phyloP scores from a whole-genome alignment of 345 rosid species.

The Murraya koenigii region DNA sequence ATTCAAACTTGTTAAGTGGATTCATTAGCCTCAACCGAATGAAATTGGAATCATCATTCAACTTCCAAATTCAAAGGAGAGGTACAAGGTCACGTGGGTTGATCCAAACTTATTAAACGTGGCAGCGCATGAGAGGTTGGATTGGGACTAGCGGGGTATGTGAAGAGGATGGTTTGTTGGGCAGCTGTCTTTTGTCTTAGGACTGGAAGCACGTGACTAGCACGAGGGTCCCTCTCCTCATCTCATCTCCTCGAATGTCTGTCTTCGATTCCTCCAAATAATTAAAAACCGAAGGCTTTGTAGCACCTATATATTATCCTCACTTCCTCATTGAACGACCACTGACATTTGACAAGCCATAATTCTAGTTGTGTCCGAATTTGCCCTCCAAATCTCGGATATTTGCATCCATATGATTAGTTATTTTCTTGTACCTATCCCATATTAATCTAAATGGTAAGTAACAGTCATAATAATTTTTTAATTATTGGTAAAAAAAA shows the following conservation, averaged over 20 bases:
- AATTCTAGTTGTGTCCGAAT: background rate
- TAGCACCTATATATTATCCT: background rate
- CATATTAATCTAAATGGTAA: background rate
- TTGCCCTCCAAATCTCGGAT: background rate
- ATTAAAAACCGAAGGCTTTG: background rate
- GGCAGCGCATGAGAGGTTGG: constrained; percentile 10
- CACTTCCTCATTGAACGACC: background rate
- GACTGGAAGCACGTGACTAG: constrained; percentile 29
- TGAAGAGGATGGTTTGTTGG: constrained; percentile 15
- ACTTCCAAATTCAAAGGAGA: background rate
- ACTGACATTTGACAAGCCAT: constrained; percentile 3
- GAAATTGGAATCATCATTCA: background rate
- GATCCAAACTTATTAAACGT: background rate
- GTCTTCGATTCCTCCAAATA: constrained; percentile 24
- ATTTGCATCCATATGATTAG: background rate
- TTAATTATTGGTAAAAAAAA: too few relatives aligned
- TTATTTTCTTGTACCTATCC: background rate
- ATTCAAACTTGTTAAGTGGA: too few relatives aligned
- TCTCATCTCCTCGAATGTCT: constrained; percentile 33
- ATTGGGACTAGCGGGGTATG: background rate
- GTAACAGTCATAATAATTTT: too few relatives aligned
- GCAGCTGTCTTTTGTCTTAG: constrained; percentile 24
- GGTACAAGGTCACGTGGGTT: constrained; percentile 16
- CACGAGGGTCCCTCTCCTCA: constrained; percentile 23
- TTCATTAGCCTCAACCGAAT: too few relatives aligned